Evolutionary conservation across 2,329 filamentous ascomycete genomes (phyloP).

Genomic region (Xylariaceae sp.): DNA sequence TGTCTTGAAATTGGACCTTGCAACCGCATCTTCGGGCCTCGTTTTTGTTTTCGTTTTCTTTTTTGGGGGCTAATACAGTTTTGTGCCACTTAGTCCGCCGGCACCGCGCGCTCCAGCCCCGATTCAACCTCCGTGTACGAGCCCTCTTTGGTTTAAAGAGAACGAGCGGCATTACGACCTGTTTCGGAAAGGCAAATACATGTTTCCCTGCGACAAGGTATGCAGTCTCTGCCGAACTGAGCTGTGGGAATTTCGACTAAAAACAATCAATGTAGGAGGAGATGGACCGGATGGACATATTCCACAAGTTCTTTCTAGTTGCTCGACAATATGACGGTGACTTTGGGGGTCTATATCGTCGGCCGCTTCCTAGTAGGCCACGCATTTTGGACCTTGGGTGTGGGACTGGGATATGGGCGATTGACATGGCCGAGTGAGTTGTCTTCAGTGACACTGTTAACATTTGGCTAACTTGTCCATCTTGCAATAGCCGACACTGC

Average conservation of each 20-base stretch:
- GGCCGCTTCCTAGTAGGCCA: constrained; percentile 41
- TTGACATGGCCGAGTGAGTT: constrained; percentile 78
- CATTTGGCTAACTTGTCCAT: constrained; percentile 14
- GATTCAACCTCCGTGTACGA: neutral
- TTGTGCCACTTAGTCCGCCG: constrained; percentile 12
- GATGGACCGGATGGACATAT: constrained; percentile 77
- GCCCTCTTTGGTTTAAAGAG: constrained; percentile 42
- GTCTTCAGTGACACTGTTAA: neutral
- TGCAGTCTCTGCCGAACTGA: constrained; percentile 26
- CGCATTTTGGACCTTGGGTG: constrained; percentile 72
- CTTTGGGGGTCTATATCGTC: constrained; percentile 35
- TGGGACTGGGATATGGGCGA: constrained; percentile 89
- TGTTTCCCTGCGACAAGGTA: constrained; percentile 78
- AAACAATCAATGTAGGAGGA: constrained; percentile 56
- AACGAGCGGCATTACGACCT: constrained; percentile 73
- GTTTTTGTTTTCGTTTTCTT: constrained; percentile 3
- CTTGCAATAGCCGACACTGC: constrained; percentile 25
- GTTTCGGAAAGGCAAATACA: constrained; percentile 69
- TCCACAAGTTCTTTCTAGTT: constrained; percentile 75
- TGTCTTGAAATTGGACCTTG: constrained; percentile 6
- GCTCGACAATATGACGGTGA: constrained; percentile 52
- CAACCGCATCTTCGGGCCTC: neutral
- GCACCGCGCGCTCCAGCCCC: constrained; percentile 13
- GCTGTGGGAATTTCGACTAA: constrained; percentile 12
- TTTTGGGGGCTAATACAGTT: constrained; percentile 12